Base-by-base conservation (phyloP, 1,139 yeast species). In the Saccharomyces hybrid region DNA sequence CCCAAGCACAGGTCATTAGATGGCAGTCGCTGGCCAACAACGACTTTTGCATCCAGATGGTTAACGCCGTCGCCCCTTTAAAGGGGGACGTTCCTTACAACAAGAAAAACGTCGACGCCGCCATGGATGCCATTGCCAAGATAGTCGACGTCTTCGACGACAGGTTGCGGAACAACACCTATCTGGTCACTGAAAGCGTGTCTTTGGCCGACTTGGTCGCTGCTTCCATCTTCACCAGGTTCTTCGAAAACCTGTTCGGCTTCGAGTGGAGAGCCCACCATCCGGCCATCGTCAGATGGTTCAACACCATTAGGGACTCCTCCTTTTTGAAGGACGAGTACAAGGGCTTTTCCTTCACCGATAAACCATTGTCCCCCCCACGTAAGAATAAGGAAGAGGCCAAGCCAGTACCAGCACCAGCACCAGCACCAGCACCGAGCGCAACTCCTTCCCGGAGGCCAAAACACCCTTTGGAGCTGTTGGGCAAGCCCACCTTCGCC, bases 201-300 rank as follows among this genome's bases (percentile, higher is more conserved):
- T 77, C 97, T 55, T 71, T 85, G 61, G 98, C 97, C 69, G 99
- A 93, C 76, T 71, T 88, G 65, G 79, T 80, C 68, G 74, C 78
- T 64, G 91, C 86, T 63, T 68, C 83, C 59, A 69, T 77, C 62
- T 74, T 82, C 65, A 67, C 73, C 71, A 82, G 91, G 76, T 85
- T 84, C 59, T 88, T 87, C 78, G 74, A 79, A 62, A 66, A 69
- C 73, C 71, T 88, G 61, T 86, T 81, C 73, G 98, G 91, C 70
- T 67, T 76, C 52, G 84, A 84, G 68, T 89, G 93, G 91, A 84
- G 90, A 75, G 76, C 78, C 63, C 66, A 77, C 57, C 83, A 84
- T 80, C 96, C 96, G 60, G 79, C 80, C 67, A 71, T 82, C 68
- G 76, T 83, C 74, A 86, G 97, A 79, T 91, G 96, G 96, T 90